phyloP scores from a whole-genome alignment of 2,329 filamentous ascomycete genomes.

The Mariannaea sp. region DNA sequence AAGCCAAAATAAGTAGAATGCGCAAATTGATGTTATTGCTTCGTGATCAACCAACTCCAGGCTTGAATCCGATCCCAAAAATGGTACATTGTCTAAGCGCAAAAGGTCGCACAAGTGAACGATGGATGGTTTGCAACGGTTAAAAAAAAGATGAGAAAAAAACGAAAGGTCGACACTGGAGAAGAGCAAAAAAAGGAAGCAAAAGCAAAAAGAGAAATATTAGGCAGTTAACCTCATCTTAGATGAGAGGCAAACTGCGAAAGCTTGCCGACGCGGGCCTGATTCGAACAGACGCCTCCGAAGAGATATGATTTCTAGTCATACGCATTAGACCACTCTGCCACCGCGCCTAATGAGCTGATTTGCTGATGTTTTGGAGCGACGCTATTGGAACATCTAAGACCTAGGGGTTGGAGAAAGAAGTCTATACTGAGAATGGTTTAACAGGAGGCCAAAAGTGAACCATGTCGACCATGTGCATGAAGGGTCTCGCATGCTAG shows the following conservation, averaged over 20 bases:
- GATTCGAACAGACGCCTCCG: conserved; percentile 44
- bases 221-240: neutral
- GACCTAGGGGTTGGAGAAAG: too few species aligned
- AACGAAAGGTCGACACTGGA: too few species aligned
- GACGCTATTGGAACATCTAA: neutral
- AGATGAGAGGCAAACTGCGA: conserved; percentile 12
- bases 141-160: too few species aligned
- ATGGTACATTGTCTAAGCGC: too few species aligned
- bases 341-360: conserved; percentile 34
- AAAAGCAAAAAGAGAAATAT: neutral
- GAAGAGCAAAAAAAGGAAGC: neutral
- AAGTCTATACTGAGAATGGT: too few species aligned
- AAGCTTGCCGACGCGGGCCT: conserved; percentile 37
- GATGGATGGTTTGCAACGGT: too few species aligned
- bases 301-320: conserved; percentile 43
- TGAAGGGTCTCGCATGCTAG: neutral
- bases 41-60: too few species aligned
- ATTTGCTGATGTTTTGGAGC: neutral
- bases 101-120: too few species aligned
- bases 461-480: neutral
- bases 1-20: neutral
- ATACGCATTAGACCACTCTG: conserved; percentile 43
- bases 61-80: too few species aligned
- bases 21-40: too few species aligned
- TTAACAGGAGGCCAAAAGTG: too few species aligned